Percentiles rank a stretch among this genome's conserved stretches.
These are phyloP conservation scores for Andrographis paniculata DNA, from an alignment of 305 asterid species.

Conservation along the genomic window DNA sequence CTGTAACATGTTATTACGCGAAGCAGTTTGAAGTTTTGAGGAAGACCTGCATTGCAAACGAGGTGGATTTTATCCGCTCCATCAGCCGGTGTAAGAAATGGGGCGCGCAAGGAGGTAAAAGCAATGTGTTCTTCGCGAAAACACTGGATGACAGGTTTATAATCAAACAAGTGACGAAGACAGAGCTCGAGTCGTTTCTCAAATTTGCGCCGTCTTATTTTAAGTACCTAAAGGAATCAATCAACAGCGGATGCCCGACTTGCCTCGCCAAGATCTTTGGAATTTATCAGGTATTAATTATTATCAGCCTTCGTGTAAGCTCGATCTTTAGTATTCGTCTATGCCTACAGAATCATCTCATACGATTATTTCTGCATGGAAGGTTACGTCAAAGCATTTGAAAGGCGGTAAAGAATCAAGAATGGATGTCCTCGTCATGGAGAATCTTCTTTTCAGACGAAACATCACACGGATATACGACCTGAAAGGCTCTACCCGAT, in stretches of 20 bases:
- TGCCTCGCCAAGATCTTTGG: constrained; percentile 87
- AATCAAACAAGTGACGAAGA: constrained; percentile 82
- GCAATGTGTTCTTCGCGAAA: too few species aligned
- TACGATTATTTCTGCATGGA: neutral
- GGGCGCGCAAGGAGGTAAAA: too few species aligned
- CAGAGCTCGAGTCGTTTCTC: constrained; percentile 75
- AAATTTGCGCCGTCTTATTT: constrained; percentile 74
- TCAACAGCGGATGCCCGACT: constrained; percentile 70
- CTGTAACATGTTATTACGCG: constrained; percentile 71
- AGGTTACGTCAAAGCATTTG: constrained; percentile 67
- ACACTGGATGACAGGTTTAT: constrained; percentile 83
- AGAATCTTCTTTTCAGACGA: constrained; percentile 75
- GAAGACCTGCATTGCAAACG: constrained; percentile 48
- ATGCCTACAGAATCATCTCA: too few species aligned
- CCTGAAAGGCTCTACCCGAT: constrained; percentile 86
- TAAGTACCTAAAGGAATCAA: constrained; percentile 61
- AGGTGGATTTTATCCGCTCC: constrained; percentile 66
- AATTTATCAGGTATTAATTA: constrained; percentile 69
- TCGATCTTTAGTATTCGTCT: too few species aligned
- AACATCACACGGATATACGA: constrained; percentile 61
- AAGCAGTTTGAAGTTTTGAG: constrained; percentile 73
- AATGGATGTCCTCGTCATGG: constrained; percentile 93
- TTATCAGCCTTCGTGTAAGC: too few species aligned
- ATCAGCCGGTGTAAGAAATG: constrained; percentile 88
- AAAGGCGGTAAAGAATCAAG: constrained; percentile 77